Evolutionary conservation across 2,329 filamentous ascomycete species (phyloP).

Genomic region (Neofusicoccum ribis): DNA sequence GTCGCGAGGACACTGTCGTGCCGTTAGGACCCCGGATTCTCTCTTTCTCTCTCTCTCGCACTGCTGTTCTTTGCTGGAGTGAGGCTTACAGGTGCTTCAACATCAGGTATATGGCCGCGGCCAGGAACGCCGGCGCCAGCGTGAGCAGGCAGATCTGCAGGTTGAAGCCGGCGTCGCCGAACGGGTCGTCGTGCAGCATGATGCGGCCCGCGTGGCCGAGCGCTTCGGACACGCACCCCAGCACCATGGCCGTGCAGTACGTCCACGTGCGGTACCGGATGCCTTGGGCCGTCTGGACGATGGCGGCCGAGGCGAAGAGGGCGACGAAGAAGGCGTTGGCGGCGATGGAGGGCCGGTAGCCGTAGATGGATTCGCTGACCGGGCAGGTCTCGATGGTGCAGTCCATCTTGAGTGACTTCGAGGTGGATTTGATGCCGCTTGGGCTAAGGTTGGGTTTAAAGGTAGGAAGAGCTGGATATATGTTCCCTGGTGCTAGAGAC

Average conservation of each 20-base stretch:
- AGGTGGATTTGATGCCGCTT: background rate
- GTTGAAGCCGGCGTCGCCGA: conserved; percentile 26
- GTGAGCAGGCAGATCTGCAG: conserved; percentile 40
- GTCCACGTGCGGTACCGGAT: conserved; percentile 57
- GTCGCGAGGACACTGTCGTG: conserved; percentile 55
- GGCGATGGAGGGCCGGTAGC: conserved; percentile 54
- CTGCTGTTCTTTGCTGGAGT: background rate
- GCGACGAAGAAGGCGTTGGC: conserved; percentile 56
- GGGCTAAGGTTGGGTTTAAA: no score
- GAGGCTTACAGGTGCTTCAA: conserved; percentile 9
- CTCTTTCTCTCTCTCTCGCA: no score
- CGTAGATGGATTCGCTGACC: conserved; percentile 51
- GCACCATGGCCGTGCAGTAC: conserved; percentile 51
- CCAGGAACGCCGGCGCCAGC: conserved; percentile 58
- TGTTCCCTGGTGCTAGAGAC: no score
- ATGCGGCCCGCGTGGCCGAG: conserved; percentile 59
- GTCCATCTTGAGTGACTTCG: background rate
- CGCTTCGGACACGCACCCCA: conserved; percentile 53
- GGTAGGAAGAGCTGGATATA: no score
- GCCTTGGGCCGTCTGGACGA: conserved; percentile 52
- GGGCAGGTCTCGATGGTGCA: conserved; percentile 42
- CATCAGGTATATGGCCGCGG: conserved; percentile 56
- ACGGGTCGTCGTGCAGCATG: conserved; percentile 55
- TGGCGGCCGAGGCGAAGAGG: conserved; percentile 51
- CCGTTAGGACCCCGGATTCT: no score